phyloP scores from a whole-genome alignment of 2,329 filamentous ascomycete species.

The Alternaria consortialis region DNA sequence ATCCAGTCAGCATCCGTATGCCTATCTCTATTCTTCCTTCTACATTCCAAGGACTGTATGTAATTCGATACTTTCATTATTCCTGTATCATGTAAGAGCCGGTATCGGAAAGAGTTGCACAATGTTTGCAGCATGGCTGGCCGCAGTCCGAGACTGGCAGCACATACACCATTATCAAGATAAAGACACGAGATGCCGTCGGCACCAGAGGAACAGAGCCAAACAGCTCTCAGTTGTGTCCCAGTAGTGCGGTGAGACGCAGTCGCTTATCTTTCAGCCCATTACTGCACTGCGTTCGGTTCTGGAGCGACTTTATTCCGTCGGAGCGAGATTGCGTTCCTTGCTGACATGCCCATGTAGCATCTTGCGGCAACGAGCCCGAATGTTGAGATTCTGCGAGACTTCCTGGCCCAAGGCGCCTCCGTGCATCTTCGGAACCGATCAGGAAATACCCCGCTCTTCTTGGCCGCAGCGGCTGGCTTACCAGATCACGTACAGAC shows the following conservation, averaged over 20 bases:
- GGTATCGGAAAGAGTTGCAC: constrained; percentile 38
- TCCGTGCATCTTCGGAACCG: constrained; percentile 69
- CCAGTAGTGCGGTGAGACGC: constrained; percentile 34
- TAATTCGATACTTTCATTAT: constrained; percentile 14
- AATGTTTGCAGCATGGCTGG: constrained; percentile 21
- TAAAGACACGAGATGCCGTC: constrained; percentile 38
- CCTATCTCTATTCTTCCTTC: constrained; percentile 33
- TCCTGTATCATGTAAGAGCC: constrained; percentile 26
- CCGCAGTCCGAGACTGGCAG: constrained; percentile 32
- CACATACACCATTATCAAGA: constrained; percentile 39
- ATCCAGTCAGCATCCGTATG: constrained; percentile 32
- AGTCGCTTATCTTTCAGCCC: constrained; percentile 43
- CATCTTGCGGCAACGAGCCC: constrained; percentile 67
- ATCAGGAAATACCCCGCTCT: constrained; percentile 66
- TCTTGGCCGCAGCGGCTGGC: constrained; percentile 66
- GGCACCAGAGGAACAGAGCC: constrained; percentile 32
- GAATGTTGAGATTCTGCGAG: constrained; percentile 63
- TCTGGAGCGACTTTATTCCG: constrained; percentile 37
- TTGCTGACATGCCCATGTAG: constrained; percentile 50
- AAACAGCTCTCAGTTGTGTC: constrained; percentile 31
- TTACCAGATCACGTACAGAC: constrained; percentile 63
- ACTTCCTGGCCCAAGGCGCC: constrained; percentile 65
- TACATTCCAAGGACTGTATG: constrained; percentile 22
- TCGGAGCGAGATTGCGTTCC: constrained; percentile 39
- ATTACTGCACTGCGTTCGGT: constrained; percentile 23